These are phyloP conservation scores for Spiromastix sp. DNA, from an alignment of 2,329 filamentous ascomycete genomes.

Conservation along the genomic window DNA sequence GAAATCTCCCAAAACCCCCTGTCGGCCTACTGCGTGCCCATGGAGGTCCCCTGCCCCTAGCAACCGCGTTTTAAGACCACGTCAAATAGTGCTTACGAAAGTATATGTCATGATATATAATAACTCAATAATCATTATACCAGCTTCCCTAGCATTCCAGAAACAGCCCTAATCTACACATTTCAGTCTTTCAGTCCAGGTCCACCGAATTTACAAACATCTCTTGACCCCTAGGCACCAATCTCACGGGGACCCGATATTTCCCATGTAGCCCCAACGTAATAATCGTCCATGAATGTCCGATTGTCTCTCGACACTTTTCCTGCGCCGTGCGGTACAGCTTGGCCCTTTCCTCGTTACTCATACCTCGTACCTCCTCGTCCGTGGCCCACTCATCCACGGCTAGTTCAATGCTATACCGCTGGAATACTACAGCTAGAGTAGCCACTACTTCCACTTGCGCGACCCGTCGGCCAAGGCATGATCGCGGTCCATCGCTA, in stretches of 20 bases:
- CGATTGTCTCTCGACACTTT: conserved; percentile 42
- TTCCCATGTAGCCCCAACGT: conserved; percentile 57
- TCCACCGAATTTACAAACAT: conserved; percentile 38
- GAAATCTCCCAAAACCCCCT: no score
- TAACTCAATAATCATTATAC: no score
- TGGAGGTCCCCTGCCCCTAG: no score
- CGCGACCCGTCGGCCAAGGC: conserved; percentile 46
- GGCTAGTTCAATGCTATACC: conserved; percentile 60
- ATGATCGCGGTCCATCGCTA: conserved; percentile 44
- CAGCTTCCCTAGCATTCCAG: no score
- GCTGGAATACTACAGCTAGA: conserved; percentile 41
- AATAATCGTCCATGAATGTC: conserved; percentile 48
- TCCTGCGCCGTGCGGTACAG: conserved; percentile 54
- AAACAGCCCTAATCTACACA: no score
- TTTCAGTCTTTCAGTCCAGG: not conserved
- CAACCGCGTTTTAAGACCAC: no score
- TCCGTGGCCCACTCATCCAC: conserved; percentile 50
- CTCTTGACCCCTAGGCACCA: conserved; percentile 61
- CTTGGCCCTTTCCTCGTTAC: conserved; percentile 32
- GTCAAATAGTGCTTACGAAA: no score
- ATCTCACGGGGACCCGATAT: conserved; percentile 53
- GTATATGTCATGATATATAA: no score
- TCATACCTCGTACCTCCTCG: conserved; percentile 45
- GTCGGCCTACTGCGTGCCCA: no score
- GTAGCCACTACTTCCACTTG: conserved; percentile 47